Conservation (phyloP, 495 filamentous ascomycete species). For the Neurospora sp. region DNA sequence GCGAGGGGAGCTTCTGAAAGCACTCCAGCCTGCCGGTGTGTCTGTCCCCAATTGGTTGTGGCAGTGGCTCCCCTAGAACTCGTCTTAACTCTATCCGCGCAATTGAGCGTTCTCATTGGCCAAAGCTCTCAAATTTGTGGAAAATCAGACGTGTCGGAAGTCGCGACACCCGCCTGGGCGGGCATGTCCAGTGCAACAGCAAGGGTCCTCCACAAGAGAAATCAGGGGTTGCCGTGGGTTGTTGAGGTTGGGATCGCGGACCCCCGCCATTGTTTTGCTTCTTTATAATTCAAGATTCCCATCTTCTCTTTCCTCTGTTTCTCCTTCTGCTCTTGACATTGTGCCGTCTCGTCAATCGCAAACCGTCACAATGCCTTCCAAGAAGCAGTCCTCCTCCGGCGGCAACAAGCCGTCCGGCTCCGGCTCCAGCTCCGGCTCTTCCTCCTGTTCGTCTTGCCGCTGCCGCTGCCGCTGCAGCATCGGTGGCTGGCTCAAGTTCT, state of each 20-base stretch:
- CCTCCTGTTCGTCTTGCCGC: background rate
- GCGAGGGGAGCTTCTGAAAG: background rate
- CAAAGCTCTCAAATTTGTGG: background rate
- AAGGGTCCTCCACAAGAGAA: background rate
- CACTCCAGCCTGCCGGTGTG: background rate
- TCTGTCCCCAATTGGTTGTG: background rate
- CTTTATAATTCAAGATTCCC: background rate
- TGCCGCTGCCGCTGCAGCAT: conserved; percentile 17
- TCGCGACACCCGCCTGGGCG: background rate
- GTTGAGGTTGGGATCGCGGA: background rate
- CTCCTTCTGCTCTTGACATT: background rate
- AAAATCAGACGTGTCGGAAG: background rate
- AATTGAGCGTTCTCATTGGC: background rate
- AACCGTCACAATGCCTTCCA: conserved; percentile 9
- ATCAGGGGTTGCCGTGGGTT: background rate
- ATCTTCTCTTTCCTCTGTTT: background rate
- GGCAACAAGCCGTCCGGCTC: conserved; percentile 3
- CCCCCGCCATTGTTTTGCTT: background rate
- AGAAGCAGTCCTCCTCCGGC: conserved; percentile 1
- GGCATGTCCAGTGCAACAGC: background rate
- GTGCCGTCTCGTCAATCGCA: background rate
- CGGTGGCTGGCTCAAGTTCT: conserved; percentile 36
- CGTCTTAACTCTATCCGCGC: background rate
- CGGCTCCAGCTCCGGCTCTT: background rate
- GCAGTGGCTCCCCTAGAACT: background rate